phyloP scores from a whole-genome alignment of 176 grass and related monocot species.

The Triticum turgidum region DNA sequence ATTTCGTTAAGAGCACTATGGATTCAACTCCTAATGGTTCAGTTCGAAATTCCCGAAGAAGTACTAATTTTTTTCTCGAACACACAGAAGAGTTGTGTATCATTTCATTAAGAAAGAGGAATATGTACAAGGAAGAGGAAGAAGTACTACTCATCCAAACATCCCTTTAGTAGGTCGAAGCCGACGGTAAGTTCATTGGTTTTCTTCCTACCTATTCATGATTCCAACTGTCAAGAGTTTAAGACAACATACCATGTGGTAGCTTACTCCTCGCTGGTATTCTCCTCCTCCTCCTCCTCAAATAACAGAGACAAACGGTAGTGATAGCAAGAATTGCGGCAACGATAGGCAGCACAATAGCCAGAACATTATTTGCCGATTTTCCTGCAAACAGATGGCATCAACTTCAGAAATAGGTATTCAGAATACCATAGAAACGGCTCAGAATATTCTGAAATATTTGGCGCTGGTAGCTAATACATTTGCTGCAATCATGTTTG shows the following conservation, averaged over 20 bases:
- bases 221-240: neutral
- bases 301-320: conserved; percentile 30
- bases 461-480: neutral
- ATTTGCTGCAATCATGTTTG: neutral
- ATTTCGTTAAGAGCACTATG: neutral
- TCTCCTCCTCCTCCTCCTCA: conserved; percentile 16
- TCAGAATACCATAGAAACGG: neutral
- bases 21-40: neutral
- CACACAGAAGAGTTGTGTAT: neutral
- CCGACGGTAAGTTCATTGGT: neutral
- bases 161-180: neutral
- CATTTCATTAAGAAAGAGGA: neutral
- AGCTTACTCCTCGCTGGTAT: conserved; percentile 1
- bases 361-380: conserved; percentile 30
- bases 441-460: neutral
- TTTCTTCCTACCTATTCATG: neutral
- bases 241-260: conserved; percentile 35
- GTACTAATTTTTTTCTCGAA: neutral
- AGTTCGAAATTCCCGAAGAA: neutral
- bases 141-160: neutral
- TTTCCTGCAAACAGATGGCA: conserved; percentile 38
- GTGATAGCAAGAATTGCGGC: conserved; percentile 22
- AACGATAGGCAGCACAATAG: conserved; percentile 44
- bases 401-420: neutral
- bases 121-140: neutral